A percentile compares a stretch with the other conserved stretches of the same genome.
These are phyloP conservation scores for Boehmeria nivea DNA, from an alignment of 306 rosid genomes.

Conservation along the genomic window DNA sequence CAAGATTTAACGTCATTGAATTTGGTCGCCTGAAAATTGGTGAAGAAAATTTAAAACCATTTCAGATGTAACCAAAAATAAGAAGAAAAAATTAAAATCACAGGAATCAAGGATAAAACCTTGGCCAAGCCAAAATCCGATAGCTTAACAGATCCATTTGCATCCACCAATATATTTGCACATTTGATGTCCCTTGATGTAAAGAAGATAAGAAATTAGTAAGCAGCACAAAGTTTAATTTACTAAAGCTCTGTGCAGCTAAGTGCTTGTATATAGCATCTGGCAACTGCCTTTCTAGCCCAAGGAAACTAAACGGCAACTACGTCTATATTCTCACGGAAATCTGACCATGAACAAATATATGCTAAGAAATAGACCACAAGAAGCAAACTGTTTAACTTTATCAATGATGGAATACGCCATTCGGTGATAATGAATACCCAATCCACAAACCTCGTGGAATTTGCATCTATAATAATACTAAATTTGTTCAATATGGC, in stretches of 20 bases:
- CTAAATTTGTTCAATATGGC: too few relatives aligned
- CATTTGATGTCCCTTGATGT: conserved; percentile 89
- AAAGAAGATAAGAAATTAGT: conserved; percentile 18
- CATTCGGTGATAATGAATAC: too few relatives aligned
- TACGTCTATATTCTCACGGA: too few relatives aligned
- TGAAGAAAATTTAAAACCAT: conserved; percentile 18
- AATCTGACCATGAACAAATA: too few relatives aligned
- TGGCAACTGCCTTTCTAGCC: too few relatives aligned
- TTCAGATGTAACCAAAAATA: conserved; percentile 7
- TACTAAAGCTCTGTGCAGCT: background rate
- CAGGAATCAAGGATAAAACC: conserved; percentile 39
- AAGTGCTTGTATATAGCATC: too few relatives aligned
- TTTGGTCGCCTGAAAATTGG: conserved; percentile 60
- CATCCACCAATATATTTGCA: conserved; percentile 90
- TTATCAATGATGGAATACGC: too few relatives aligned
- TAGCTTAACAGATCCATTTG: conserved; percentile 90
- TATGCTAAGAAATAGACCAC: too few relatives aligned
- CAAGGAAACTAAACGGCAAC: too few relatives aligned
- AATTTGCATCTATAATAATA: too few relatives aligned
- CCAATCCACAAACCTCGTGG: too few relatives aligned
- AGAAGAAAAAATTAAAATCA: conserved; percentile 1
- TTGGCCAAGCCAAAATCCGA: conserved; percentile 98
- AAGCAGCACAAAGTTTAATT: background rate
- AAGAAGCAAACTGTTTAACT: too few relatives aligned
- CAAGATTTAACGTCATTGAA: conserved; percentile 73